Conservation (phyloP, 495 filamentous ascomycete species). For the Penicillium coffeae region DNA sequence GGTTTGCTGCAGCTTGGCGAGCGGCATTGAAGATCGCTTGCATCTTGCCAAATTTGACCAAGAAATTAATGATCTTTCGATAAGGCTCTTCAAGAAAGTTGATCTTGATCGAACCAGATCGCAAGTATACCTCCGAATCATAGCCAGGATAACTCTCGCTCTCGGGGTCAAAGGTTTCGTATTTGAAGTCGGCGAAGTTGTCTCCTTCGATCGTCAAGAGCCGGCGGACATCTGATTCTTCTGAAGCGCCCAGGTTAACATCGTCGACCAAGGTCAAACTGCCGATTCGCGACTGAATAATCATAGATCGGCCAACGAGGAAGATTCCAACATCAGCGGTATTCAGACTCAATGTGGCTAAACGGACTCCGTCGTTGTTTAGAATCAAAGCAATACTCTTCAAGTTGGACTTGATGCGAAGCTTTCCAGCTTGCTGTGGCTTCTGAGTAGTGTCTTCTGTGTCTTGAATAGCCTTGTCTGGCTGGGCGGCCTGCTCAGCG, state of each 20-base stretch:
- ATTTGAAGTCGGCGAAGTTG: conserved; percentile 95
- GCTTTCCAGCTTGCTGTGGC: conserved; percentile 48
- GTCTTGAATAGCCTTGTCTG: conserved; percentile 47
- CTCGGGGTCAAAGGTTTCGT: conserved; percentile 86
- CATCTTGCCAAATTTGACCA: conserved; percentile 99
- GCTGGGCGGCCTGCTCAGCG: conserved; percentile 25
- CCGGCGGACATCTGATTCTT: conserved; percentile 75
- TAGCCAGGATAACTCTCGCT: conserved; percentile 84
- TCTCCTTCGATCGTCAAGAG: conserved; percentile 92
- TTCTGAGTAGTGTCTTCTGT: conserved; percentile 35
- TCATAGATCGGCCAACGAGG: conserved; percentile 77
- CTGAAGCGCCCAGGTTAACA: conserved; percentile 83
- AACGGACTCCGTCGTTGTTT: conserved; percentile 96
- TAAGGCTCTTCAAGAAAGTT: conserved; percentile 97
- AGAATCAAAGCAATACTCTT: conserved; percentile 91
- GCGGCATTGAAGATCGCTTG: conserved; percentile 98
- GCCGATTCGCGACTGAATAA: conserved; percentile 79
- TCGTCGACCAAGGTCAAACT: conserved; percentile 88
- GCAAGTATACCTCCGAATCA: conserved; percentile 81
- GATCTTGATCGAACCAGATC: conserved; percentile 90
- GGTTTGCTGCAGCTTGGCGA: conserved; percentile 88
- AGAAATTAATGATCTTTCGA: conserved; percentile 95
- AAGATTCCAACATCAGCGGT: conserved; percentile 89
- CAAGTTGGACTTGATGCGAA: conserved; percentile 83
- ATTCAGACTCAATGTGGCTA: conserved; percentile 88